These are phyloP conservation scores for Macaranga tanarius DNA, from an alignment of 441 rosid genomes.

Conservation along the genomic window DNA sequence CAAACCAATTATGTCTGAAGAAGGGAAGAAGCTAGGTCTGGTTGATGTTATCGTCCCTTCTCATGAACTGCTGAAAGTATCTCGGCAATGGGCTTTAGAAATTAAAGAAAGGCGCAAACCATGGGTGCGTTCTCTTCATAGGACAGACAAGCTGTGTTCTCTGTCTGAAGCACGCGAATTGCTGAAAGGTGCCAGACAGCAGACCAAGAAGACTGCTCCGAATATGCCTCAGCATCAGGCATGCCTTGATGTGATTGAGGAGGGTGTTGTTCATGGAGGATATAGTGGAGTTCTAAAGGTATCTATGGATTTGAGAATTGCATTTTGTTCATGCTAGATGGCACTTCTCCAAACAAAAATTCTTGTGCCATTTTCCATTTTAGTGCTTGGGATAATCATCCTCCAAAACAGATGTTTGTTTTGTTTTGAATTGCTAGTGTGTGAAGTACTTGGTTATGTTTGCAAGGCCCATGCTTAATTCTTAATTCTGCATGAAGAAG, in stretches of 20 bases:
- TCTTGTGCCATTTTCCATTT: too few species aligned
- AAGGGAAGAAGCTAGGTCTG: slow-evolving; percentile 82
- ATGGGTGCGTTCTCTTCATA: slow-evolving; percentile 78
- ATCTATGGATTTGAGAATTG: slow-evolving; percentile 7
- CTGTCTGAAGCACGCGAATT: slow-evolving; percentile 75
- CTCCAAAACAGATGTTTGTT: slow-evolving; percentile 16
- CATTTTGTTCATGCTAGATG: slow-evolving; percentile 8
- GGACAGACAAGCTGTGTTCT: slow-evolving; percentile 83
- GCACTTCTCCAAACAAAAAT: background rate
- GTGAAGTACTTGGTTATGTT: background rate
- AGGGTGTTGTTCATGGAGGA: slow-evolving; percentile 89
- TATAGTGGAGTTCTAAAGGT: slow-evolving; percentile 88
- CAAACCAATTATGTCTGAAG: slow-evolving; percentile 80
- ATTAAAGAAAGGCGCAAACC: slow-evolving; percentile 73
- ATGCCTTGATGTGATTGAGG: slow-evolving; percentile 88
- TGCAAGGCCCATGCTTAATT: background rate
- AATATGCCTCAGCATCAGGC: slow-evolving; percentile 90
- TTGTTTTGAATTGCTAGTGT: slow-evolving; percentile 2
- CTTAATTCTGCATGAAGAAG: background rate
- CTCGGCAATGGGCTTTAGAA: slow-evolving; percentile 86
- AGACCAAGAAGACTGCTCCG: slow-evolving; percentile 71
- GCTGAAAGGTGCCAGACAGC: slow-evolving; percentile 57
- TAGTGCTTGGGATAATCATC: background rate
- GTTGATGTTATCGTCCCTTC: slow-evolving; percentile 76
- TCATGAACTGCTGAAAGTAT: slow-evolving; percentile 68